Evolutionary conservation across 2,329 filamentous ascomycete genomes (phyloP).

Genomic region (Boeremia exigua): DNA sequence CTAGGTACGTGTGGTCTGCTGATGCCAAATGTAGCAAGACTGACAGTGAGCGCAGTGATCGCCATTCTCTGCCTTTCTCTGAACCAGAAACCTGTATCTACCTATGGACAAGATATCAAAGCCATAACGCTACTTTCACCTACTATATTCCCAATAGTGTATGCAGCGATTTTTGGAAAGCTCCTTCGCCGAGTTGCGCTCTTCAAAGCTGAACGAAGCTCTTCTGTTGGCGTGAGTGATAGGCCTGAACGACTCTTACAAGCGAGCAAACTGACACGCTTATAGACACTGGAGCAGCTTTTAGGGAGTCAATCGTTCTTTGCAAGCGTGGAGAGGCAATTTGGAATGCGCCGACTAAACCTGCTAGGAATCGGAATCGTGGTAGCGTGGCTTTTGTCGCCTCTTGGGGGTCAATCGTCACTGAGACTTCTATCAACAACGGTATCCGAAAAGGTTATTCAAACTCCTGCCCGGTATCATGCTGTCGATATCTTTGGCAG

Average conservation of each 20-base stretch:
- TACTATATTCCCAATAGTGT: conserved; percentile 8
- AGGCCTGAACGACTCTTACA: neutral
- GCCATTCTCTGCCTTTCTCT: neutral
- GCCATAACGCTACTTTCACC: conserved; percentile 5
- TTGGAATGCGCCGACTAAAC: neutral
- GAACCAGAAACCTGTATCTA: neutral
- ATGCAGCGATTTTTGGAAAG: conserved; percentile 5
- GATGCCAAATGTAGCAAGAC: neutral
- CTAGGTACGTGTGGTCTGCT: neutral
- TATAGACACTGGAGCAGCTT: conserved; percentile 3
- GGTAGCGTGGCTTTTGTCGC: conserved; percentile 5
- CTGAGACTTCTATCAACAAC: conserved; percentile 5
- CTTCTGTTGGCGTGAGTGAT: conserved; percentile 5
- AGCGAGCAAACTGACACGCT: neutral
- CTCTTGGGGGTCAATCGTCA: conserved; percentile 8
- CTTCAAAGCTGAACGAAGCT: conserved; percentile 5
- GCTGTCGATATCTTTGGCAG: neutral
- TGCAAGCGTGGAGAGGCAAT: conserved; percentile 3
- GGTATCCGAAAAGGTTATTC: neutral
- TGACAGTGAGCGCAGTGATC: neutral
- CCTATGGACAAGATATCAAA: neutral
- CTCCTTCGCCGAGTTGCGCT: neutral
- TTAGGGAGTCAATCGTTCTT: conserved; percentile 3
- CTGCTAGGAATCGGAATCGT: neutral
- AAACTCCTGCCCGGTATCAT: neutral